These are phyloP conservation scores for Epichloe coenophiala DNA, from an alignment of 2,329 filamentous ascomycete species.

Conservation along the genomic window DNA sequence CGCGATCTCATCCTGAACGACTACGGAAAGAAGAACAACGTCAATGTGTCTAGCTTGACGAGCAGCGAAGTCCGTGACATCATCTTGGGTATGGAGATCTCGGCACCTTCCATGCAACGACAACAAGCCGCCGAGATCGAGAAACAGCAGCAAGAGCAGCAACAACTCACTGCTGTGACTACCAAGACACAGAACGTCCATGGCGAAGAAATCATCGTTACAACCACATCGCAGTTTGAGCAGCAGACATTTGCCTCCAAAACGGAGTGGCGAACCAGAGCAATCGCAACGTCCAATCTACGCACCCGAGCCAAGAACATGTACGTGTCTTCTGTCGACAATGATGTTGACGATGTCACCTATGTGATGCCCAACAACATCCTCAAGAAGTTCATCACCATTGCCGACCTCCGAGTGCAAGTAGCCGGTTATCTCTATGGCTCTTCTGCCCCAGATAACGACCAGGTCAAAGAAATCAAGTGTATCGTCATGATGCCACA, in stretches of 20 bases:
- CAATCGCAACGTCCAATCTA: conserved; percentile 91
- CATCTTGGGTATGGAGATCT: conserved; percentile 98
- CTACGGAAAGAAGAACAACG: conserved; percentile 99
- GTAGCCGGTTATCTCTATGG: conserved; percentile 95
- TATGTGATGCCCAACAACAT: conserved; percentile 99
- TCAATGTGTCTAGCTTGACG: conserved; percentile 93
- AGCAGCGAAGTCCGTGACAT: conserved; percentile 96
- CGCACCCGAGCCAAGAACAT: conserved; percentile 94
- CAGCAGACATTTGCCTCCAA: conserved; percentile 96
- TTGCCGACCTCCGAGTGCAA: conserved; percentile 90
- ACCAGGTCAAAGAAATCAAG: conserved; percentile 91
- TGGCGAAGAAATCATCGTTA: conserved; percentile 95
- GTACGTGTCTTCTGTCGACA: conserved; percentile 93
- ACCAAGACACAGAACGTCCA: conserved; percentile 97
- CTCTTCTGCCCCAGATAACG: conserved; percentile 81
- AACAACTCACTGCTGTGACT: conserved; percentile 90
- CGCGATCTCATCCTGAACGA: conserved; percentile 95
- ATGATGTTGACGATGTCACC: conserved; percentile 79
- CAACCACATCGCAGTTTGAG: conserved; percentile 95
- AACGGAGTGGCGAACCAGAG: conserved; percentile 95
- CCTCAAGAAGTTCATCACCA: conserved; percentile 94
- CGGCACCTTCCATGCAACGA: conserved; percentile 91
- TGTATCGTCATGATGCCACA: conserved; percentile 97
- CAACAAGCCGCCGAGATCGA: conserved; percentile 98
- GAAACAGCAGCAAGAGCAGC: conserved; percentile 95